These are phyloP conservation scores for Garcileccinum viscosum DNA, from an alignment of 1,284 basidiomycete genomes.

Conservation along the genomic window DNA sequence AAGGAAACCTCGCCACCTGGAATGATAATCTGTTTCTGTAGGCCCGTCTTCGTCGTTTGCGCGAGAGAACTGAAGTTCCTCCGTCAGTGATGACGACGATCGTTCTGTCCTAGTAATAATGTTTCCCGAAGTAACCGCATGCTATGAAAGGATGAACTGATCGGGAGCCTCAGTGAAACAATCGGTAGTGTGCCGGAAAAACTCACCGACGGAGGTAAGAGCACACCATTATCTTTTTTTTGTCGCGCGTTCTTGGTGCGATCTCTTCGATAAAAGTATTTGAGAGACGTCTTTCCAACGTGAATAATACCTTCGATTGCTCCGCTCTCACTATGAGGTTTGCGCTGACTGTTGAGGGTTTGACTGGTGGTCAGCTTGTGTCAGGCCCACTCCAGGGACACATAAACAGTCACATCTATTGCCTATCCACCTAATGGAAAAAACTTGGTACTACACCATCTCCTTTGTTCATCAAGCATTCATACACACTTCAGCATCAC, in stretches of 20 bases:
- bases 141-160: not conserved
- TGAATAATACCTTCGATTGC: too few species aligned
- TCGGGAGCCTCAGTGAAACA: not conserved
- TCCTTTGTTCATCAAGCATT: too few species aligned
- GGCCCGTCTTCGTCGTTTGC: not conserved
- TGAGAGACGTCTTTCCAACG: too few species aligned
- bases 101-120: not conserved
- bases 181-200: not conserved
- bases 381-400: too few species aligned
- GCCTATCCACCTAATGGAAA: too few species aligned
- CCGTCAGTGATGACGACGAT: too few species aligned
- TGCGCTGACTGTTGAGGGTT: too few species aligned
- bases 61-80: not conserved
- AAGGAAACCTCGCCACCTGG: not conserved
- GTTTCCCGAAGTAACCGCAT: not conserved
- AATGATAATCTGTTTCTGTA: not conserved
- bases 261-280: not conserved
- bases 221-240: not conserved
- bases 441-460: too few species aligned
- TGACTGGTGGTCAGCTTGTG: too few species aligned
- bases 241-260: not conserved
- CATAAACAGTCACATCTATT: too few species aligned
- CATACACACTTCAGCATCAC: too few species aligned
- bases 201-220: not conserved
- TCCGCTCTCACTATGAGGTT: too few species aligned